These are phyloP conservation scores for Fusarium temperatum DNA, from an alignment of 2,329 filamentous ascomycete genomes.

Conservation along the genomic window DNA sequence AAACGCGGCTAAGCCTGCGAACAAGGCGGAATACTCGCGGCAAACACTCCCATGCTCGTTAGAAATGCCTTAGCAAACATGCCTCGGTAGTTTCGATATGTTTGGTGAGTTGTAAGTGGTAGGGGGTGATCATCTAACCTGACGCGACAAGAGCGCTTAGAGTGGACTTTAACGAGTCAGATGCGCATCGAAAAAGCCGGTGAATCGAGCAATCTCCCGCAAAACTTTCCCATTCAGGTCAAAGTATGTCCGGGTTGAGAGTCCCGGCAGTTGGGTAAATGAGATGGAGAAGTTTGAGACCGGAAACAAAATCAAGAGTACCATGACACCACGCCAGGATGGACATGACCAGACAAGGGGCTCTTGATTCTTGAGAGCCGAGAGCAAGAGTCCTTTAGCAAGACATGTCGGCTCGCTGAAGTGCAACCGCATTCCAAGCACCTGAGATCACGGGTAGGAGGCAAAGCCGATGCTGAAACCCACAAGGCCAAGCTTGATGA, in stretches of 20 bases:
- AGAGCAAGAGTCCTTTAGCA: neutral
- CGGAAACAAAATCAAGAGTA: conserved; percentile 29
- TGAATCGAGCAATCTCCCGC: conserved; percentile 25
- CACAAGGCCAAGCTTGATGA: neutral
- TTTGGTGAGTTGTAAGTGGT: conserved; percentile 14
- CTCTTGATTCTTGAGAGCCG: conserved; percentile 11
- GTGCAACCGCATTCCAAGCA: neutral
- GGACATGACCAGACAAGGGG: neutral
- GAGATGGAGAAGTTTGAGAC: conserved; percentile 36
- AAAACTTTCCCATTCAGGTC: conserved; percentile 27
- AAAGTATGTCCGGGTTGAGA: conserved; percentile 12
- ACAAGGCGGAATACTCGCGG: conserved; percentile 36
- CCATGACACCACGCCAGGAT: conserved; percentile 7
- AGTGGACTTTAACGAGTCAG: conserved; percentile 31
- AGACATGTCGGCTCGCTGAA: neutral
- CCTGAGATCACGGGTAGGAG: neutral
- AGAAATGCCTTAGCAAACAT: neutral
- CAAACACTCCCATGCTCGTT: conserved; percentile 11
- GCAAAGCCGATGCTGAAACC: neutral
- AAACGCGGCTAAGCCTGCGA: conserved; percentile 33
- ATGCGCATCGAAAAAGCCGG: conserved; percentile 3
- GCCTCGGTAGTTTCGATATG: conserved; percentile 18
- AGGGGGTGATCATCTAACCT: conserved; percentile 21
- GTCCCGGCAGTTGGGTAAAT: conserved; percentile 37
- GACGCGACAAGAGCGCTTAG: conserved; percentile 42